Evolutionary conservation across 768 basidiomycete species (phyloP).

Genomic region (Hemileccinum impolitum): DNA sequence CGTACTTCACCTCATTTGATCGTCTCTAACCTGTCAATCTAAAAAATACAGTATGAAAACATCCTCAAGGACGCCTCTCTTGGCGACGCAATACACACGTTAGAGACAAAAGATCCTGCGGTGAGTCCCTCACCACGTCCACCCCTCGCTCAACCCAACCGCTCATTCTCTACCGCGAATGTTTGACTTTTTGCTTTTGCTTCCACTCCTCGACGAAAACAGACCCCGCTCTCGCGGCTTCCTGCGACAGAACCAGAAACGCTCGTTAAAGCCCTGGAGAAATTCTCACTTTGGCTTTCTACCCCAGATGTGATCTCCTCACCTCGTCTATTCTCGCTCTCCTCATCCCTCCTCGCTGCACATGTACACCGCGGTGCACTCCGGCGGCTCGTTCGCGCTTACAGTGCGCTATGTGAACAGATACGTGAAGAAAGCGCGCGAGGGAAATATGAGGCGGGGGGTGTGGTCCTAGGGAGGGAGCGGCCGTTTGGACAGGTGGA

Average conservation of each 20-base stretch:
- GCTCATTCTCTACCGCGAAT: neutral
- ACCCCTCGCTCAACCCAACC: neutral
- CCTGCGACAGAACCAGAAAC: conserved; percentile 61
- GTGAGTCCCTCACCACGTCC: conserved; percentile 7
- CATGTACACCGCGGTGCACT: conserved; percentile 78
- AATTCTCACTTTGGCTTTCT: conserved; percentile 85
- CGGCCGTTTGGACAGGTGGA: conserved; percentile 79
- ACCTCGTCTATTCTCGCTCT: conserved; percentile 72
- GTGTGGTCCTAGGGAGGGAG: conserved; percentile 78
- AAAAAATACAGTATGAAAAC: conserved; percentile 12
- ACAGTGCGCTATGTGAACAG: conserved; percentile 69
- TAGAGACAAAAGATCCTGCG: conserved; percentile 22
- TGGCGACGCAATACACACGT: conserved; percentile 19
- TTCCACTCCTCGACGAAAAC: neutral
- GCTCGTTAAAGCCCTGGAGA: conserved; percentile 58
- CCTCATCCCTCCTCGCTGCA: conserved; percentile 59
- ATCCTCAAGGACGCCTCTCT: conserved; percentile 31
- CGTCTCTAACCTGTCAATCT: neutral
- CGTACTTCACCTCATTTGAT: too few relatives aligned
- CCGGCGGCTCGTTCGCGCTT: conserved; percentile 62
- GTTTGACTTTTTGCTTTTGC: neutral
- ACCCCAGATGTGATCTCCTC: conserved; percentile 77
- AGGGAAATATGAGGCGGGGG: conserved; percentile 81
- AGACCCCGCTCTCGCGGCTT: conserved; percentile 72
- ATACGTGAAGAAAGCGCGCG: conserved; percentile 63